Conservation (phyloP, 1,284 basidiomycete genomes). For the Melampsora medusae region DNA sequence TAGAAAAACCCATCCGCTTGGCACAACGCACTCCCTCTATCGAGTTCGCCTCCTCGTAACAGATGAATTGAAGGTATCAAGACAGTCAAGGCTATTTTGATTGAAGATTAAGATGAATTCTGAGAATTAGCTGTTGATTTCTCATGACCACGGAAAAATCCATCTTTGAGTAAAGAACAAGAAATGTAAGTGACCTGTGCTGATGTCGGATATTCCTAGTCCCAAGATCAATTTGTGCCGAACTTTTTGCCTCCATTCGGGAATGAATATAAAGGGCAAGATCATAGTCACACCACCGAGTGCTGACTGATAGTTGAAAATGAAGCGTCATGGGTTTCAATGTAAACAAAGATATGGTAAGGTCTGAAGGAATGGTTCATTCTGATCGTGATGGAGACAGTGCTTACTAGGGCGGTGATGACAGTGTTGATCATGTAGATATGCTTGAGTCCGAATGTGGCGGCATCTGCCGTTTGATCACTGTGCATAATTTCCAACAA, state of each 20-base stretch:
- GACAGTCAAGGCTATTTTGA: background rate
- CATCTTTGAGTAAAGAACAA: background rate
- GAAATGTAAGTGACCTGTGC: background rate
- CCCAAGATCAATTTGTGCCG: background rate
- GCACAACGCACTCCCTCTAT: background rate
- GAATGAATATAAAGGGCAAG: background rate
- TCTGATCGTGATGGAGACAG: background rate
- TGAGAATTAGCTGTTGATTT: background rate
- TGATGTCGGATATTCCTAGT: constrained; percentile 6
- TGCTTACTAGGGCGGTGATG: background rate
- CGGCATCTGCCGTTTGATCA: too few relatives aligned
- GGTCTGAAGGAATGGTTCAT: background rate
- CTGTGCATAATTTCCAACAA: too few relatives aligned
- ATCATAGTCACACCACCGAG: background rate
- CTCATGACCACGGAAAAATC: too few relatives aligned
- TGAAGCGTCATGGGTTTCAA: background rate
- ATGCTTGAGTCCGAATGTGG: background rate
- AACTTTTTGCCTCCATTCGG: background rate
- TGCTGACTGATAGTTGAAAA: background rate
- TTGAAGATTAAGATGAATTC: background rate
- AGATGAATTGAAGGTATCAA: background rate
- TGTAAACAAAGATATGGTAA: background rate
- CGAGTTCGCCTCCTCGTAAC: background rate
- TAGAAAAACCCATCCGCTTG: constrained; percentile 9
- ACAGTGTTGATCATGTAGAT: constrained; percentile 5